A percentile compares a stretch with the other conserved stretches of the same genome.
Evolutionary conservation across 2,329 filamentous ascomycete species (phyloP).

Genomic region (Pseudopithomyces maydicus): DNA sequence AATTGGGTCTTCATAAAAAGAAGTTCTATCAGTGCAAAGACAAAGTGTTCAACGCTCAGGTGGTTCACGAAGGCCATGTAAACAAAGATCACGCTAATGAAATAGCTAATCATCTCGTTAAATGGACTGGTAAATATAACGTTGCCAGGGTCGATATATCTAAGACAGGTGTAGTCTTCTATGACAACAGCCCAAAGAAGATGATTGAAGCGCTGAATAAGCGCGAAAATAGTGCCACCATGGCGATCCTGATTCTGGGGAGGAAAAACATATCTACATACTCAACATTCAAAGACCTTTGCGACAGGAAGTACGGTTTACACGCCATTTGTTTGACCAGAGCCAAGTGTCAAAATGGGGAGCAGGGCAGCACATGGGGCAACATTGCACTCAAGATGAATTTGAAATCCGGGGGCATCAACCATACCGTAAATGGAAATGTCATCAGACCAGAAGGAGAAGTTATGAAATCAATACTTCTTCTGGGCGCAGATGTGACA

Average conservation of each 20-base stretch:
- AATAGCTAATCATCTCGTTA: background rate
- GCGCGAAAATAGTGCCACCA: too few relatives aligned
- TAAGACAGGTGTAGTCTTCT: too few relatives aligned
- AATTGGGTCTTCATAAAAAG: background rate
- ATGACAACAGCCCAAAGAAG: too few relatives aligned
- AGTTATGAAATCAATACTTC: conserved; percentile 33
- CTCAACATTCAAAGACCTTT: conserved; percentile 19
- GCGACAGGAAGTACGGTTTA: conserved; percentile 13
- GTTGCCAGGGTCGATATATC: conserved; percentile 3
- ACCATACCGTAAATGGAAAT: conserved; percentile 16
- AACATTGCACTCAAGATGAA: conserved; percentile 37
- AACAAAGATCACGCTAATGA: background rate
- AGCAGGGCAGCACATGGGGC: background rate
- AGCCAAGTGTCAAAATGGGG: background rate
- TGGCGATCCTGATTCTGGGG: conserved; percentile 10
- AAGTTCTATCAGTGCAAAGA: background rate
- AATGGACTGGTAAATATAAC: background rate
- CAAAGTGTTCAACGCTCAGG: background rate
- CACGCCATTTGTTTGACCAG: background rate
- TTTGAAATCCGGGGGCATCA: conserved; percentile 29
- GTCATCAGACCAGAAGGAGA: background rate
- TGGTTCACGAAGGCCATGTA: background rate
- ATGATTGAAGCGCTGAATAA: too few relatives aligned
- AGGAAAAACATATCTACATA: conserved; percentile 7
- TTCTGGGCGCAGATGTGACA: conserved; percentile 51